Evolutionary conservation across 805 yeast species (phyloP).

Genomic region (Candida khao-thaluensis): DNA sequence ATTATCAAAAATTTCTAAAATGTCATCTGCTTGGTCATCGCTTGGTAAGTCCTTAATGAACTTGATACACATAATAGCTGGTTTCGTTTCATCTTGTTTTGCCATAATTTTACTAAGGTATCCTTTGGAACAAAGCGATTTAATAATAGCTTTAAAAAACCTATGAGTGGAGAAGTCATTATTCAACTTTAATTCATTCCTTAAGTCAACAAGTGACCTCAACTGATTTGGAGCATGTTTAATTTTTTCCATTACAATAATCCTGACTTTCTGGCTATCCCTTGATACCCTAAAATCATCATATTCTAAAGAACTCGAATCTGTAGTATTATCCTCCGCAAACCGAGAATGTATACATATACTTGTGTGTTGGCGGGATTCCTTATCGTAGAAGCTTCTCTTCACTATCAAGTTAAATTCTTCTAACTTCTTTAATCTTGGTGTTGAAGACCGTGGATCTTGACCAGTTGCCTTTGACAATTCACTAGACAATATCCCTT

Average conservation of each 20-base stretch:
- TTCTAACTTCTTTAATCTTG: slow-evolving; percentile 56
- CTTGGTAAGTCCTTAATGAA: slow-evolving; percentile 48
- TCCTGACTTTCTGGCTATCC: slow-evolving; percentile 28
- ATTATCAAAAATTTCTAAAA: slow-evolving; percentile 12
- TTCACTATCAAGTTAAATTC: slow-evolving; percentile 49
- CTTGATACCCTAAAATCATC: slow-evolving; percentile 18
- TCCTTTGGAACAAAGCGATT: slow-evolving; percentile 44
- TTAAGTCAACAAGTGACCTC: slow-evolving; percentile 60
- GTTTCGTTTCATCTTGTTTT: slow-evolving; percentile 14
- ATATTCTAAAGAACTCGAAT: slow-evolving; percentile 14
- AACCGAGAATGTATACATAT: slow-evolving; percentile 53
- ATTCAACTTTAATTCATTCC: slow-evolving; percentile 55
- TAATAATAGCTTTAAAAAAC: slow-evolving; percentile 49
- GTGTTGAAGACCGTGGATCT: slow-evolving; percentile 68
- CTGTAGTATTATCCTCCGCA: slow-evolving; percentile 23
- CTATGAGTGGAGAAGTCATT: slow-evolving; percentile 38
- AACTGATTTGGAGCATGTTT: slow-evolving; percentile 60
- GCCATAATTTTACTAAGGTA: slow-evolving; percentile 53
- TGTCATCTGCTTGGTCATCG: slow-evolving; percentile 20
- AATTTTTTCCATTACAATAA: slow-evolving; percentile 46
- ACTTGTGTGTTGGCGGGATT: slow-evolving; percentile 52
- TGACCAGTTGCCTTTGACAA: slow-evolving; percentile 59
- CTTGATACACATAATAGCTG: slow-evolving; percentile 27
- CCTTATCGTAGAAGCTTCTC: slow-evolving; percentile 28
- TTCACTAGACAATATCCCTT: slow-evolving; percentile 61